Conservation (phyloP, 805 yeast species). For the Myxozyma sirexii region DNA sequence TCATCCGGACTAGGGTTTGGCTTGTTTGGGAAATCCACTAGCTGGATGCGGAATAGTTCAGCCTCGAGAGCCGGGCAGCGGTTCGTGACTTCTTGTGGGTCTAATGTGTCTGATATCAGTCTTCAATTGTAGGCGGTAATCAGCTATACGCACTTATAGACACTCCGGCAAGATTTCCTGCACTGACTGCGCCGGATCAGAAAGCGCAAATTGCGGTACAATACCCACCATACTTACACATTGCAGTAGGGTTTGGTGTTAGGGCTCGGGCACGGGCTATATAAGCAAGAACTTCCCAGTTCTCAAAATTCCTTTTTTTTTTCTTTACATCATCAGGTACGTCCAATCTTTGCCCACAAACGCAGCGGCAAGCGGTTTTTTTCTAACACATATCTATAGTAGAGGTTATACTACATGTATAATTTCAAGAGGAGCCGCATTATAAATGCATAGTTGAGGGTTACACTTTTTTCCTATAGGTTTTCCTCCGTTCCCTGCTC, state of each 20-base stretch:
- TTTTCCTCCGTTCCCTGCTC: constrained; percentile 37
- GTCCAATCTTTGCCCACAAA: background rate
- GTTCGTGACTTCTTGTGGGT: background rate
- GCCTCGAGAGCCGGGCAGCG: background rate
- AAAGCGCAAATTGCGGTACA: too few relatives aligned
- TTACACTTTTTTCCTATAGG: constrained; percentile 28
- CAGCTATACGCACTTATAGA: too few relatives aligned
- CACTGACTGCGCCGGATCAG: too few relatives aligned
- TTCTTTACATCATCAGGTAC: constrained; percentile 35
- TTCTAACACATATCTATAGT: constrained; percentile 28
- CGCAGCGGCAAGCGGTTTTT: too few relatives aligned
- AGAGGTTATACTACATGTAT: constrained; percentile 36
- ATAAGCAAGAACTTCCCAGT: background rate
- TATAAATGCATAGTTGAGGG: constrained; percentile 35
- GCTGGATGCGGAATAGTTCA: background rate
- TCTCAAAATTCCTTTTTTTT: constrained; percentile 15
- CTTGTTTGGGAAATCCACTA: background rate
- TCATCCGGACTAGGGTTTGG: background rate
- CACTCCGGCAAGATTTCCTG: too few relatives aligned
- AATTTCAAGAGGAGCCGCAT: constrained; percentile 35
- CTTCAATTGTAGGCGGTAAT: too few relatives aligned
- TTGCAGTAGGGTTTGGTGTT: constrained; percentile 7
- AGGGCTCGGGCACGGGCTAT: constrained; percentile 4
- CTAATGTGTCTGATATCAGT: too few relatives aligned
- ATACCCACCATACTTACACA: too few relatives aligned